phyloP scores from a whole-genome alignment of 129 eudicot species.

The Artemisia argyi region DNA sequence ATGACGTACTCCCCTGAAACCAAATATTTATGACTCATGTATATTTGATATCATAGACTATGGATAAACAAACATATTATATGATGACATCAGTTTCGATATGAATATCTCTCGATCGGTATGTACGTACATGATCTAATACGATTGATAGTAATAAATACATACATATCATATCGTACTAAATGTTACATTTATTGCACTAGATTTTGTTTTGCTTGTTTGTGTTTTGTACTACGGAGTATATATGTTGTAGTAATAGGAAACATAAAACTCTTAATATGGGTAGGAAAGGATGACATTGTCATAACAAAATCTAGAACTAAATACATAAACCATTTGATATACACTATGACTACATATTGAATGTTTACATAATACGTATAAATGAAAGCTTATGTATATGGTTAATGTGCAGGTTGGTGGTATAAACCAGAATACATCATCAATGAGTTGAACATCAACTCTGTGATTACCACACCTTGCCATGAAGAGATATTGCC shows the following conservation, averaged over 20 bases:
- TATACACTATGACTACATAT: too few relatives aligned
- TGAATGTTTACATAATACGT: too few relatives aligned
- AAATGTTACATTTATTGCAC: not conserved
- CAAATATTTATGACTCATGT: not conserved
- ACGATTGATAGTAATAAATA: constrained; percentile 10
- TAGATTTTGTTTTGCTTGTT: not conserved
- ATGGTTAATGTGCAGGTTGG: constrained; percentile 63
- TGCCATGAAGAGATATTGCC: constrained; percentile 93
- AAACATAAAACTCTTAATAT: too few relatives aligned
- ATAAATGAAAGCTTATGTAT: not conserved
- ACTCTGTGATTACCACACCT: constrained; percentile 95
- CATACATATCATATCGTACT: constrained; percentile 9
- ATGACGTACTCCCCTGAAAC: not conserved
- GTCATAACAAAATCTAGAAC: too few relatives aligned
- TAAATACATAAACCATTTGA: too few relatives aligned
- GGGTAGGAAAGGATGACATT: too few relatives aligned
- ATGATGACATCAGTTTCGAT: not conserved
- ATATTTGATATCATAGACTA: not conserved
- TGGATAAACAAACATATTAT: not conserved
- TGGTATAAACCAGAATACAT: constrained; percentile 94
- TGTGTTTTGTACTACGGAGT: not conserved
- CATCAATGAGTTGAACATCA: constrained; percentile 91
- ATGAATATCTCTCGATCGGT: not conserved
- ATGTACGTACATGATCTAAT: not conserved
- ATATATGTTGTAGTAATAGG: too few relatives aligned